Evolutionary conservation across 2,329 filamentous ascomycete species (phyloP).

Genomic region (Penicillium sp.): DNA sequence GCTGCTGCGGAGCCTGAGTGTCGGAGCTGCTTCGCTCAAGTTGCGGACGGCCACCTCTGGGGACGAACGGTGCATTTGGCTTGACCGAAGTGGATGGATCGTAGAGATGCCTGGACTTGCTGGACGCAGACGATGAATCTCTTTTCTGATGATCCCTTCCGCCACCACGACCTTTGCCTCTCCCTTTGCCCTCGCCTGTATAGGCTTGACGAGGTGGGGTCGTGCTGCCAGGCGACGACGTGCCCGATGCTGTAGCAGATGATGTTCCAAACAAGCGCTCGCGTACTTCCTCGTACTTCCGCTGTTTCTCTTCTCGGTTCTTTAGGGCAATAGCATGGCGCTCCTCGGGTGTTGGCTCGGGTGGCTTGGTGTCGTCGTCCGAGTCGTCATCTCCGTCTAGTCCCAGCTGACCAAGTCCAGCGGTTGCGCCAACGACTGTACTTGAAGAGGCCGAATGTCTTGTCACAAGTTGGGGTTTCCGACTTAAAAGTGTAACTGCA

Average conservation of each 20-base stretch:
- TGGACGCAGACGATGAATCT: constrained; percentile 40
- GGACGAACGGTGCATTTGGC: constrained; percentile 53
- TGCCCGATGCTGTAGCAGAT: constrained; percentile 48
- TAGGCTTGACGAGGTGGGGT: constrained; percentile 55
- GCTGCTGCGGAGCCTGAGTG: constrained; percentile 49
- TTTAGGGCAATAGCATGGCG: constrained; percentile 72
- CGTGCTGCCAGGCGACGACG: constrained; percentile 61
- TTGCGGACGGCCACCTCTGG: constrained; percentile 43
- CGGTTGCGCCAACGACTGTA: constrained; percentile 43
- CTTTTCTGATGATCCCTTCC: constrained; percentile 46
- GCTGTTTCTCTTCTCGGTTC: constrained; percentile 85
- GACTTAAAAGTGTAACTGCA: constrained; percentile 77
- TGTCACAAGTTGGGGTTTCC: constrained; percentile 69
- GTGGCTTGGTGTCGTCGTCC: constrained; percentile 61
- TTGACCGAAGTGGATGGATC: constrained; percentile 72
- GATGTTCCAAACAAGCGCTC: constrained; percentile 78
- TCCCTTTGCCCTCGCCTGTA: constrained; percentile 38
- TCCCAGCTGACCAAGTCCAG: constrained; percentile 48
- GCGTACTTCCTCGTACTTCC: constrained; percentile 82
- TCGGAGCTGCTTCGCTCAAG: constrained; percentile 43
- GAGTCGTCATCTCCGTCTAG: constrained; percentile 62
- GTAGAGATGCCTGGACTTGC: constrained; percentile 62
- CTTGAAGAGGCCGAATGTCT: constrained; percentile 49
- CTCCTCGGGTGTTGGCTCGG: constrained; percentile 70
- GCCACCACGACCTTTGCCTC: constrained; percentile 52